These are phyloP conservation scores for Tetrapisispora fleetii DNA, from an alignment of 805 yeast genomes.

Conservation along the genomic window DNA sequence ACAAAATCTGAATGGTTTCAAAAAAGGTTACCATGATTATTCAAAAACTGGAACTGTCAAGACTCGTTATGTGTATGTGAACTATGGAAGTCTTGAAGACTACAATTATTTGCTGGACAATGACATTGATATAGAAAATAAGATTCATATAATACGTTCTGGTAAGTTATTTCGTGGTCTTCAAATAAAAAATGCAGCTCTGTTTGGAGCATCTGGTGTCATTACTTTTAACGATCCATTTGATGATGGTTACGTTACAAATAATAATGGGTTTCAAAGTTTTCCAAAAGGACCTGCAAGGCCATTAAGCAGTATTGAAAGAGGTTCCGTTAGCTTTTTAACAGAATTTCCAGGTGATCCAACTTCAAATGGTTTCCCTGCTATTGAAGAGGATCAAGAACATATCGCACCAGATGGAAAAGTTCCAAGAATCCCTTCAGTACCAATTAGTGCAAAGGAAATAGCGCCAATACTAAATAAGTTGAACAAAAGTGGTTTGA, in stretches of 20 bases:
- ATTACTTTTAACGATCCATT: slow-evolving; percentile 33
- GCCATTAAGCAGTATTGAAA: slow-evolving; percentile 48
- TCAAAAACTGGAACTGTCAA: slow-evolving; percentile 55
- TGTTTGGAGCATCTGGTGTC: slow-evolving; percentile 53
- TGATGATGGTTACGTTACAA: slow-evolving; percentile 51
- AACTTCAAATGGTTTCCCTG: slow-evolving; percentile 64
- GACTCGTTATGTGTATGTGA: slow-evolving; percentile 46
- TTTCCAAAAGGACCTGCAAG: slow-evolving; percentile 63
- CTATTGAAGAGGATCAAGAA: slow-evolving; percentile 33
- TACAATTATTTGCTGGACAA: slow-evolving; percentile 34
- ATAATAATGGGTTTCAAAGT: slow-evolving; percentile 42
- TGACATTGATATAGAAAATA: slow-evolving; percentile 40
- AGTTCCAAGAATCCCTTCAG: slow-evolving; percentile 44
- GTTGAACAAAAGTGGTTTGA: slow-evolving; percentile 32
- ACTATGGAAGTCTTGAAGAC: slow-evolving; percentile 51
- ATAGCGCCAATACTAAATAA: slow-evolving; percentile 33
- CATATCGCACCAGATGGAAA: slow-evolving; percentile 33
- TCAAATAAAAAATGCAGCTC: slow-evolving; percentile 52
- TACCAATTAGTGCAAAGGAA: slow-evolving; percentile 40
- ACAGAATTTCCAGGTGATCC: slow-evolving; percentile 67
- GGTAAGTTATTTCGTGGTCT: slow-evolving; percentile 44
- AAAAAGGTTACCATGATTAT: slow-evolving; percentile 51
- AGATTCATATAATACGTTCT: slow-evolving; percentile 49
- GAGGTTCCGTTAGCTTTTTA: slow-evolving; percentile 50
- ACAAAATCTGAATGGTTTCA: slow-evolving; percentile 30